Conservation (phyloP, 2,329 filamentous ascomycete genomes). For the Cercospora sp. region DNA sequence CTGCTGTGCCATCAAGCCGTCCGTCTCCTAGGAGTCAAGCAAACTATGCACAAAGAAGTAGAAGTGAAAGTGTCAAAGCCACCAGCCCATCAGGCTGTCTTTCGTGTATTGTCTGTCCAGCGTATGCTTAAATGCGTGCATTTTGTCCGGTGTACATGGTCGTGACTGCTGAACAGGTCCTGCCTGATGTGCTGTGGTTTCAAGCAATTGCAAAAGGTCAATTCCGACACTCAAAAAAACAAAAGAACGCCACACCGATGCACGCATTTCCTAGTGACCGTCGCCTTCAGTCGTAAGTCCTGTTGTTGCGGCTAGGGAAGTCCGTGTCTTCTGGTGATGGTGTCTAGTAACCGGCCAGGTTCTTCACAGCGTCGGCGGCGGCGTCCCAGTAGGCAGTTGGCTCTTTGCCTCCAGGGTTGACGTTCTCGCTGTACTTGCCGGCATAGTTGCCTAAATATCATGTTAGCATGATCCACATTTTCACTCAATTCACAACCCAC, state of each 20-base stretch:
- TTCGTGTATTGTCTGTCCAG: constrained; percentile 21
- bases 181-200: constrained; percentile 20
- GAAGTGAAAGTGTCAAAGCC: constrained; percentile 17
- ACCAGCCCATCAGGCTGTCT: constrained; percentile 19
- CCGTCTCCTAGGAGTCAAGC: constrained; percentile 18
- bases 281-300: constrained; percentile 26
- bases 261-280: constrained; percentile 27
- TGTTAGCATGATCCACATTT: neutral
- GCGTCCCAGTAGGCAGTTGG: too few species aligned
- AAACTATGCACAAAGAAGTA: constrained; percentile 25
- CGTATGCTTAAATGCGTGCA: constrained; percentile 12
- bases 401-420: too few species aligned
- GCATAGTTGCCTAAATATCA: constrained; percentile 54
- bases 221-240: constrained; percentile 20
- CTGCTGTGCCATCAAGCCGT: constrained; percentile 21
- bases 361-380: neutral
- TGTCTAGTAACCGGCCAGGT: neutral
- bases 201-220: constrained; percentile 19
- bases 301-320: constrained; percentile 20
- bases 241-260: constrained; percentile 24
- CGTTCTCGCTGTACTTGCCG: constrained; percentile 56
- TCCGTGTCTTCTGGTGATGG: neutral
- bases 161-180: constrained; percentile 17
- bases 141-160: constrained; percentile 2
- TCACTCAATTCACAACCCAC: constrained; percentile 51